Evolutionary conservation across 345 rosid species (phyloP).

Genomic region (Nasturtium officinale): DNA sequence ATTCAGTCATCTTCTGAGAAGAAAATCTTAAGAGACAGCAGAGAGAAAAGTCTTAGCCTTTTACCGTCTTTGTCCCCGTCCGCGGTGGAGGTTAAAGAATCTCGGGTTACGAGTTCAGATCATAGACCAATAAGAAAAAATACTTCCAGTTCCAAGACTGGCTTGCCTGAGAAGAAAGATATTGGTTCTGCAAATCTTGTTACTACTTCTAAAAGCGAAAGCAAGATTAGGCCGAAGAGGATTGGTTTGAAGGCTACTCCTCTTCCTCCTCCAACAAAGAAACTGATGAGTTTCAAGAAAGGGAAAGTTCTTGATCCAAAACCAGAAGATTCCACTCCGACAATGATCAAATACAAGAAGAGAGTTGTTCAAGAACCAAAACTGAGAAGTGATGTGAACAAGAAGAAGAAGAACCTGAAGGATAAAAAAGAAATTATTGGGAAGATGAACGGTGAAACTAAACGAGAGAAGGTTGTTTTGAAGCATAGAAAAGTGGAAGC

Average conservation of each 20-base stretch:
- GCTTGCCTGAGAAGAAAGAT: constrained; percentile 32
- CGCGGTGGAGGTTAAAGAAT: constrained; percentile 10
- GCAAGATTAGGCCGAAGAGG: constrained; percentile 51
- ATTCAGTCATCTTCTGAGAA: constrained; percentile 29
- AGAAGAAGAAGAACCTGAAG: constrained; percentile 61
- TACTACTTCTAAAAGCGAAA: constrained; percentile 51
- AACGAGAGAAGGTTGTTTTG: constrained; percentile 55
- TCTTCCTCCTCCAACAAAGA: constrained; percentile 41
- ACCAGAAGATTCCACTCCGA: constrained; percentile 46
- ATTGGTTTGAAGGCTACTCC: constrained; percentile 46
- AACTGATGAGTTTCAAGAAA: constrained; percentile 66
- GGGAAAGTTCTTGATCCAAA: constrained; percentile 65
- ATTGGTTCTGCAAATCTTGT: constrained; percentile 25
- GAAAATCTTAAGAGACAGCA: constrained; percentile 33
- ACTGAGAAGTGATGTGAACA: constrained; percentile 38
- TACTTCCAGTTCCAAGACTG: constrained; percentile 31
- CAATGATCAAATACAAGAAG: constrained; percentile 57
- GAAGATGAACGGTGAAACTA: constrained; percentile 39
- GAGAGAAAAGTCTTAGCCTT: not conserved
- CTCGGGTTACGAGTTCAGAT: constrained; percentile 15
- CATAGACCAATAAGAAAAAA: constrained; percentile 36
- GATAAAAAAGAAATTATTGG: constrained; percentile 59
- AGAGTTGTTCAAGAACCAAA: constrained; percentile 47
- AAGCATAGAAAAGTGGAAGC: constrained; percentile 73
- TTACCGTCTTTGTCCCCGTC: constrained; percentile 31